Conservation (phyloP, 179 eudicot species). For the Monotropa hypopitys region DNA sequence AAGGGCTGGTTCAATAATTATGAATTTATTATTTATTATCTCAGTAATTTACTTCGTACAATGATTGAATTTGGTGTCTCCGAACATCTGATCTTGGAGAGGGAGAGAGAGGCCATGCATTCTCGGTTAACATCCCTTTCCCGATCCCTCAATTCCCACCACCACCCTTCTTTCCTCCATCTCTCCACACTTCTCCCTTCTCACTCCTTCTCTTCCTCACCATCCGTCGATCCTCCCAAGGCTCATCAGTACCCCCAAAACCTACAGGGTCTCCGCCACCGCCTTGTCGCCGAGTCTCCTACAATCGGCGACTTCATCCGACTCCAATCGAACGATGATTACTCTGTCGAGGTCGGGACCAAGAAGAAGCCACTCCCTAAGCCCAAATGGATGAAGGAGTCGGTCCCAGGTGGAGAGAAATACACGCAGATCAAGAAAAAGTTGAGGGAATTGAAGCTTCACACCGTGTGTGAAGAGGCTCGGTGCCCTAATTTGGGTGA, state of each 20-base stretch:
- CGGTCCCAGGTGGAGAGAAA: slow-evolving; percentile 86
- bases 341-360: slow-evolving; percentile 90
- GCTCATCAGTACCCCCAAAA: slow-evolving; percentile 14
- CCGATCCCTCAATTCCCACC: slow-evolving; percentile 19
- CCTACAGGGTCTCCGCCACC: slow-evolving; percentile 64
- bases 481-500: slow-evolving; percentile 88
- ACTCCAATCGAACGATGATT: slow-evolving; percentile 24
- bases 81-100: background rate
- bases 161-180: slow-evolving; percentile 2
- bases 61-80: no score
- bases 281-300: slow-evolving; percentile 60
- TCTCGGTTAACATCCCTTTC: slow-evolving; percentile 16
- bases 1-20: no score
- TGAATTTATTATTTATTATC: no score
- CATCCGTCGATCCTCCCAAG: slow-evolving; percentile 9
- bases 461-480: slow-evolving; percentile 94
- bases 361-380: slow-evolving; percentile 90
- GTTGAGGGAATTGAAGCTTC: slow-evolving; percentile 69
- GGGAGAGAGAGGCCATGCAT: slow-evolving; percentile 12
- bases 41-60: no score
- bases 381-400: slow-evolving; percentile 91
- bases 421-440: slow-evolving; percentile 76
- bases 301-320: slow-evolving; percentile 40
- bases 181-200: slow-evolving; percentile 5
- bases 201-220: slow-evolving; percentile 11